A percentile compares a stretch with the other conserved stretches of the same genome.
These are phyloP conservation scores for Hsuehochloa calcarea DNA, from an alignment of 176 grass and related monocot species.

Conservation along the genomic window DNA sequence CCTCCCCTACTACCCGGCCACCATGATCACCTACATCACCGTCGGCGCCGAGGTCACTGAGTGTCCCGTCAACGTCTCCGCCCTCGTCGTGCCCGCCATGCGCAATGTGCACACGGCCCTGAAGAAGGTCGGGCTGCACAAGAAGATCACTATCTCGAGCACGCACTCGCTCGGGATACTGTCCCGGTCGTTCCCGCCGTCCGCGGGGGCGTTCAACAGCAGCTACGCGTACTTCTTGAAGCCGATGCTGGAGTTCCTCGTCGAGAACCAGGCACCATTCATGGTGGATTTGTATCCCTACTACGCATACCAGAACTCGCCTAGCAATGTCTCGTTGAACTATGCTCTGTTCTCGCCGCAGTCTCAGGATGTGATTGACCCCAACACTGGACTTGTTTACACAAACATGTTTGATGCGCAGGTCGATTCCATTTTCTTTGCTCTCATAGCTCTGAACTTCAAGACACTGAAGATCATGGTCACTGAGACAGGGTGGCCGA, in stretches of 20 bases:
- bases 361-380: slow-evolving; percentile 69
- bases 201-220: slow-evolving; percentile 87
- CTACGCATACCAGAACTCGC: slow-evolving; percentile 86
- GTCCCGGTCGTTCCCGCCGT: slow-evolving; percentile 88
- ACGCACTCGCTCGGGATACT: slow-evolving; percentile 90
- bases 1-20: slow-evolving; percentile 87
- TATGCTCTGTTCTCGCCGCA: slow-evolving; percentile 72
- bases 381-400: slow-evolving; percentile 90
- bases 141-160: slow-evolving; percentile 88
- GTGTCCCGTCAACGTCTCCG: slow-evolving; percentile 56
- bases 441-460: slow-evolving; percentile 87
- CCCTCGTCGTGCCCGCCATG: slow-evolving; percentile 88
- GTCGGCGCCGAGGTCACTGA: slow-evolving; percentile 95
- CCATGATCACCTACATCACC: slow-evolving; percentile 77
- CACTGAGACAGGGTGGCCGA: slow-evolving; percentile 87
- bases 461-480: slow-evolving; percentile 93
- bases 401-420: slow-evolving; percentile 95
- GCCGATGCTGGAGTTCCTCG: slow-evolving; percentile 92
- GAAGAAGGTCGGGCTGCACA: slow-evolving; percentile 87
- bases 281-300: slow-evolving; percentile 98
- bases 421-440: slow-evolving; percentile 86
- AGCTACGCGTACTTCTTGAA: slow-evolving; percentile 87
- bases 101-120: slow-evolving; percentile 73
- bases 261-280: slow-evolving; percentile 88
- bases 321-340: slow-evolving; percentile 75